Evolutionary conservation across 257 asterid species (phyloP).

Genomic region (Capsicum baccatum): DNA sequence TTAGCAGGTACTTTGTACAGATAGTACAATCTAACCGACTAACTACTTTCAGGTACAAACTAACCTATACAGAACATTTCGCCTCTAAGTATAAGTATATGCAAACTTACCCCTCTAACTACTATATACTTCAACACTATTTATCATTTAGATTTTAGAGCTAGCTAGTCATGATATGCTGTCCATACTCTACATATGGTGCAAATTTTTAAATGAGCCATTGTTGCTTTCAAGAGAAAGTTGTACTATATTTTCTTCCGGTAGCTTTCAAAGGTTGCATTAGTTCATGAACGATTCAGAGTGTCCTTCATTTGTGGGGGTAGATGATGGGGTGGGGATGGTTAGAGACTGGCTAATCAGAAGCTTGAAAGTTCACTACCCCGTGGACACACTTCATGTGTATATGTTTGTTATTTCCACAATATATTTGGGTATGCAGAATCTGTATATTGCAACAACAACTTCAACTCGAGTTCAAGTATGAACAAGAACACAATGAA

Average conservation of each 20-base stretch:
- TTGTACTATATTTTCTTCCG: background rate
- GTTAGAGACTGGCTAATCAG: background rate
- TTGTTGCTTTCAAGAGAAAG: background rate
- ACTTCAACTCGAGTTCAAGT: no score
- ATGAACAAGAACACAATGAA: no score
- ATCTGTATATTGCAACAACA: no score
- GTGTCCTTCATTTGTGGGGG: no score
- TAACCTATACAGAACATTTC: no score
- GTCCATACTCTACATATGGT: background rate
- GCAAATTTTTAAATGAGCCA: background rate
- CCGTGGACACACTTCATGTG: background rate
- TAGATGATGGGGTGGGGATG: background rate
- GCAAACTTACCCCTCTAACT: no score
- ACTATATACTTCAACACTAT: background rate
- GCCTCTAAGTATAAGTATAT: no score
- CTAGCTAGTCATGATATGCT: background rate
- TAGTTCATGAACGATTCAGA: no score
- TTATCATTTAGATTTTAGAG: background rate
- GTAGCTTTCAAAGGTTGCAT: background rate
- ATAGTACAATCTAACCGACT: no score
- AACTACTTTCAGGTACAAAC: no score
- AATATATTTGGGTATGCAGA: no score
- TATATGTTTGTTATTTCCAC: background rate
- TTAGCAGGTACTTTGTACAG: no score
- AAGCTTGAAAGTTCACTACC: background rate